These are phyloP conservation scores for Clonostachys byssicola DNA, from an alignment of 2,329 filamentous ascomycete species.

Conservation along the genomic window DNA sequence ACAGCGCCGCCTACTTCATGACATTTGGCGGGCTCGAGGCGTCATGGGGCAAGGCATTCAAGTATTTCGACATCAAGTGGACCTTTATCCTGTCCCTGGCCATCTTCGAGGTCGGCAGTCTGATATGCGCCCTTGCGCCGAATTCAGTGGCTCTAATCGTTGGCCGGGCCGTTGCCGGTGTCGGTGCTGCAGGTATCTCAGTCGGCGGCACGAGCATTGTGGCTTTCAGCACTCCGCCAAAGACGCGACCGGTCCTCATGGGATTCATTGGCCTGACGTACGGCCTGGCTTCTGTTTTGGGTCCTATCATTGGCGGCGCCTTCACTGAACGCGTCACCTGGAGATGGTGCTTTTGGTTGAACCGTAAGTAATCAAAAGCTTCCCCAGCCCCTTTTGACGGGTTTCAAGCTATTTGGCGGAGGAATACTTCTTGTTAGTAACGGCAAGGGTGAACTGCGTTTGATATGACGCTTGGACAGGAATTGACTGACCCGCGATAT, in stretches of 20 bases:
- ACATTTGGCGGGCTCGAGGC: constrained; percentile 11
- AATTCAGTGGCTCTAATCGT: constrained; percentile 4
- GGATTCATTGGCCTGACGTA: constrained; percentile 13
- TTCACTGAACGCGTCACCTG: constrained; percentile 14
- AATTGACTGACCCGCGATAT: too few species aligned
- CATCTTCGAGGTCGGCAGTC: constrained; percentile 7
- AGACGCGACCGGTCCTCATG: background rate
- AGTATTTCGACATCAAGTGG: constrained; percentile 4
- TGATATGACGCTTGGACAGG: too few species aligned
- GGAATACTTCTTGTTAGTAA: too few species aligned
- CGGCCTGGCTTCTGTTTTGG: constrained; percentile 13
- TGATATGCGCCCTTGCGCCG: constrained; percentile 5
- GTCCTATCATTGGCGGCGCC: constrained; percentile 15
- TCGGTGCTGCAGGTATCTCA: constrained; percentile 1
- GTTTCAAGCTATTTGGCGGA: too few species aligned
- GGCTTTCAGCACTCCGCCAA: background rate
- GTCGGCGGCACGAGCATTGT: background rate
- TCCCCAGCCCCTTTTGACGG: too few species aligned
- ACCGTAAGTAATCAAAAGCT: too few species aligned
- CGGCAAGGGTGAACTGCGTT: too few species aligned
- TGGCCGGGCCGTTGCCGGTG: constrained; percentile 2
- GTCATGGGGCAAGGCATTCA: constrained; percentile 3
- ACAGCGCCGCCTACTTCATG: constrained; percentile 31
- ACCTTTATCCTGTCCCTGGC: constrained; percentile 2
- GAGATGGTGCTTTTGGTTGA: constrained; percentile 14